phyloP scores from a whole-genome alignment of 2,329 filamentous ascomycete genomes.

The Blumeriella jaapii region DNA sequence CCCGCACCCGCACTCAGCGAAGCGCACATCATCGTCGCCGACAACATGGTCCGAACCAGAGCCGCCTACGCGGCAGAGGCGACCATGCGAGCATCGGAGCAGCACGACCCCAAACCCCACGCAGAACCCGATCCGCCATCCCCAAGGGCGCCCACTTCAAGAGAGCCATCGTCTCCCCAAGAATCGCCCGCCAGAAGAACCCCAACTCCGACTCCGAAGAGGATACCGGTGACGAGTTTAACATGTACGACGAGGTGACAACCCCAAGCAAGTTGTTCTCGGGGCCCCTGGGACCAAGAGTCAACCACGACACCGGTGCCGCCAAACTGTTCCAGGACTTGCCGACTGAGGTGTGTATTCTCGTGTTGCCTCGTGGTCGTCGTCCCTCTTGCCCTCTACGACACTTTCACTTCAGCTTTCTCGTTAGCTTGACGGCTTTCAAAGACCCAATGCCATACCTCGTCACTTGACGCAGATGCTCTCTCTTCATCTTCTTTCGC shows the following conservation, averaged over 20 bases:
- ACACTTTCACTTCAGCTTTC: not conserved
- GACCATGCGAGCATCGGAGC: no score
- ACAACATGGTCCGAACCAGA: no score
- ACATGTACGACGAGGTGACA: not conserved
- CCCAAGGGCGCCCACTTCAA: not conserved
- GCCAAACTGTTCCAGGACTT: conserved; percentile 8
- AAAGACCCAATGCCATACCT: not conserved
- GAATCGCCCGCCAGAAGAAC: no score
- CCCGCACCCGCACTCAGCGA: no score
- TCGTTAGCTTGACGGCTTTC: no score
- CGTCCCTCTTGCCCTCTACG: not conserved
- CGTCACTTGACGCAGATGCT: not conserved
- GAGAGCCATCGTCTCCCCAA: not conserved
- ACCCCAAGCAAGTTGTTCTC: not conserved
- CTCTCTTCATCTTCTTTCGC: not conserved
- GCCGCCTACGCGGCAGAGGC: no score
- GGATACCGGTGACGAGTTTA: not conserved
- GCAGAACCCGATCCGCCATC: not conserved
- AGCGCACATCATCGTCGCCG: no score
- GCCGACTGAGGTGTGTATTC: conserved; percentile 11
- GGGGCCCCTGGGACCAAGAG: not conserved
- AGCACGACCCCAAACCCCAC: no score
- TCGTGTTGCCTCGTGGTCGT: not conserved
- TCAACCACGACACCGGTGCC: not conserved
- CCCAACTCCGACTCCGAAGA: not conserved